Base-by-base conservation (phyloP, 2,329 filamentous ascomycete genomes). In the Orbilia javanica region DNA sequence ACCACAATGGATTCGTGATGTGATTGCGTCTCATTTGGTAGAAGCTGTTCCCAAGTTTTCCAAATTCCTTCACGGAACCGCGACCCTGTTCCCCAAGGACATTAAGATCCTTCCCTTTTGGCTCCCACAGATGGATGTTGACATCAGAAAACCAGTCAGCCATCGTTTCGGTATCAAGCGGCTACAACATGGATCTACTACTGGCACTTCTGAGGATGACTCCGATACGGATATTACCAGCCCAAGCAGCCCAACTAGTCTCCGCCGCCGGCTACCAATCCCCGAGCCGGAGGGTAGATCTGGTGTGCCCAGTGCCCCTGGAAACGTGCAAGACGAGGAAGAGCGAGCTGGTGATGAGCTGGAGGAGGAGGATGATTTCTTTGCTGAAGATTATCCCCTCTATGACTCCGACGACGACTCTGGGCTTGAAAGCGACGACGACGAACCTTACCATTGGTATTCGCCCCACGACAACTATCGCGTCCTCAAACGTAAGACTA, bases 41-140 rank as follows among this genome's bases (percentile, higher is more conserved):
- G 96, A 99, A 85, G 94, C 96, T n/a, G 94, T 99, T 1, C 96
- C 96, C 79, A 99, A 99, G 83, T 99, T 98, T 85, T 97, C 94
- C 83, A 99, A 99, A 85, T 99, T 98, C 84, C 98, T 99, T 74
- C 96, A 99, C 84, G 96, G 96, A 75, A 94, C 91, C 1, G 95
- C 95, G 8, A 92, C 90, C 10, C 86, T 99, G 53, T 96, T 97
- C 84, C 94, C 94, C 0, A 88, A 90, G 52, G 90, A 92, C 69
- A 99, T 99, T 84, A 87, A 97, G 57, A 88, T 99, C 11, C 87
- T 99, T 4, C 96, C 96, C 0, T 99, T 93, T 87, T 99, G 96
- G 96, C 93, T 95, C 87, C 96, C 96, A 0, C 96, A 99, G 85
- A 99, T 99, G 96, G 91, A 97, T 81, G 90, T 96, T 25, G 96